Evolutionary conservation across 768 basidiomycete genomes (phyloP).

Genomic region (Lactarius quietus): DNA sequence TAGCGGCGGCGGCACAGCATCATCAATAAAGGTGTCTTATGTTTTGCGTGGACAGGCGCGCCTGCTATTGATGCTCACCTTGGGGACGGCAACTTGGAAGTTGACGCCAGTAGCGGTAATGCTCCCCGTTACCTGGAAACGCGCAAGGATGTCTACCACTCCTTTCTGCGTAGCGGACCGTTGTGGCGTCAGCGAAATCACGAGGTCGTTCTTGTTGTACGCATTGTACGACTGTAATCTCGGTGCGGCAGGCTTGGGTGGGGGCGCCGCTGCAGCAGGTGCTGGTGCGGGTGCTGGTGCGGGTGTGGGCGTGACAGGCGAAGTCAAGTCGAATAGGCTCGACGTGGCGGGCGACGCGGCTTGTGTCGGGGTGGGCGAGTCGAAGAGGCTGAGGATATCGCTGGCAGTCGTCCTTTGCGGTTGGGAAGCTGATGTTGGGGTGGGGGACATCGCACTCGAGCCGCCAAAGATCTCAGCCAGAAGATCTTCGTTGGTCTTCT

Average conservation of each 20-base stretch:
- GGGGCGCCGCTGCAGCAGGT: slow-evolving; percentile 35
- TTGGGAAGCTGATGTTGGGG: slow-evolving; percentile 35
- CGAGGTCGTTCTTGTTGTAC: slow-evolving; percentile 88
- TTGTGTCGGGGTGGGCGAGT: slow-evolving; percentile 40
- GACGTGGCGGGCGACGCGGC: slow-evolving; percentile 28
- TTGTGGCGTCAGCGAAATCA: slow-evolving; percentile 87
- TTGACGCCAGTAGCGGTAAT: slow-evolving; percentile 60
- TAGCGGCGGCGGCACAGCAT: slow-evolving; percentile 32
- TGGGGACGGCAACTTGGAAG: slow-evolving; percentile 98
- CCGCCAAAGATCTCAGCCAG: slow-evolving; percentile 91
- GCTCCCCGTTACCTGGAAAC: slow-evolving; percentile 68
- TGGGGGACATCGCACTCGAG: slow-evolving; percentile 35
- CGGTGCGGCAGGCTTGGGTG: slow-evolving; percentile 41
- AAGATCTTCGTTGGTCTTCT: slow-evolving; percentile 75
- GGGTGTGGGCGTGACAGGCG: slow-evolving; percentile 27
- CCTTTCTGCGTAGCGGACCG: slow-evolving; percentile 79
- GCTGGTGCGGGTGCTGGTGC: no score
- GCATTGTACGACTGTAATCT: slow-evolving; percentile 73
- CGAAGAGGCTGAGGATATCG: slow-evolving; percentile 91
- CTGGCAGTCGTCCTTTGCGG: slow-evolving; percentile 61
- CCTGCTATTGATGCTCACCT: slow-evolving; percentile 45
- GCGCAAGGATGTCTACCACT: slow-evolving; percentile 83
- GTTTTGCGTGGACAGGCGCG: not conserved
- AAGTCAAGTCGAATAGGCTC: slow-evolving; percentile 24
- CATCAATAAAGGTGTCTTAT: not conserved